Evolutionary conservation across 2,329 filamentous ascomycete species (phyloP), one percentile per base, ranked within the genome.

Genomic region (Xylariales sp.): DNA sequence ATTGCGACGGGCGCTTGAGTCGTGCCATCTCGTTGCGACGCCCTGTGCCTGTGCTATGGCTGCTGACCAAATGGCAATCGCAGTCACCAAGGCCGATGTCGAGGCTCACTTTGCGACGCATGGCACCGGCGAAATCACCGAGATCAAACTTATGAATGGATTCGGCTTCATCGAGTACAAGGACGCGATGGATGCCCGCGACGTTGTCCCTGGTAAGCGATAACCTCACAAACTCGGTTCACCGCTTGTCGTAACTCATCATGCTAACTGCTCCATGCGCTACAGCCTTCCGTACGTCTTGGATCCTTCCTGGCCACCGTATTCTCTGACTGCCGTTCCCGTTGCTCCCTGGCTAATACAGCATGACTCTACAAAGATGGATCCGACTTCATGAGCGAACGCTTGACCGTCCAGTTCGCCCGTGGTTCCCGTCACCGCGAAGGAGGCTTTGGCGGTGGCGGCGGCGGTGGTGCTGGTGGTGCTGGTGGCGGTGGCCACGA

Each of bases 151-250:
- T 51, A 98, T 98, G 93, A 97, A 95, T 64, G 93, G 93, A 60
- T 98, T 98, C 63, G 93, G 93, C 64, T 98, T 98, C 74, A 95
- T 98, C 64, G 93, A 98, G 69, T 98, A 97, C 70, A 94, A 96
- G 69, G 93, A 97, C 71, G 82, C 89, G 45, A 88, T 96, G 86
- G 93, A 98, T 71, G 93, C 93, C 54, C 86, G 91, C 62, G 93
- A 98, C 71, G 90, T 98, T 51, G 93, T 98, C 60, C 93, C 93
- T 68, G 91, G 93, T 96, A 80, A 73, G 84, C 60, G 49, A 47
- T 45, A 38, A 45, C 31, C 42, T 42, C 40, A 37, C 43, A 12
- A 20, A 16, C 20, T 31, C 10, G n/a, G n/a, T 18, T 12, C 38
- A 12, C 33, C 39, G 12, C 19, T 10, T 24, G 19, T 16, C 12